These are phyloP conservation scores for Heliamphora pulchella DNA, from an alignment of 179 eudicot genomes.

Conservation along the genomic window DNA sequence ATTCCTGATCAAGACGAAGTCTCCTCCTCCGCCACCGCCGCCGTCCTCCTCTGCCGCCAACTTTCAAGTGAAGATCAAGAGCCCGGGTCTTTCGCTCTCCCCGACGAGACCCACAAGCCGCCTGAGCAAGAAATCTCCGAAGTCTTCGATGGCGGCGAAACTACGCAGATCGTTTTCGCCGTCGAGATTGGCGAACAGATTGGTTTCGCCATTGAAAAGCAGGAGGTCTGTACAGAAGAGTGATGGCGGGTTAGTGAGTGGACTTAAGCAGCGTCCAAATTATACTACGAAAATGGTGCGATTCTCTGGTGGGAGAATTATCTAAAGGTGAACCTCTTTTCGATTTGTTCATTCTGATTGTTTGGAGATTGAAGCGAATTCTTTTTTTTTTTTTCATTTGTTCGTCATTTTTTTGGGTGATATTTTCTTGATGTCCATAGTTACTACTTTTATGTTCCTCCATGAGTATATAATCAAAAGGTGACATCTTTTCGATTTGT, in stretches of 20 bases:
- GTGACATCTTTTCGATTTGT: background rate
- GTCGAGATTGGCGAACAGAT: constrained; percentile 49
- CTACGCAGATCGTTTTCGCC: constrained; percentile 68
- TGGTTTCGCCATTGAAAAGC: constrained; percentile 66
- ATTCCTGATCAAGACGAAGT: constrained; percentile 59
- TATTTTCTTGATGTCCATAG: constrained; percentile 27
- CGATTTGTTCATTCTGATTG: constrained; percentile 5
- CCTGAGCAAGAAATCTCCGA: constrained; percentile 24
- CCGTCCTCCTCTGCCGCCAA: constrained; percentile 15
- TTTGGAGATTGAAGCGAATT: background rate
- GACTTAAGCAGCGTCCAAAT: constrained; percentile 45
- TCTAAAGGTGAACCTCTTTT: background rate
- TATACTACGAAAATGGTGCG: constrained; percentile 27
- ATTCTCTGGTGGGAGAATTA: constrained; percentile 34
- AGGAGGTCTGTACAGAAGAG: constrained; percentile 37
- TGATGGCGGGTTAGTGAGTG: constrained; percentile 31
- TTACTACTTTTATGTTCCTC: background rate
- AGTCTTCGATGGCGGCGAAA: constrained; percentile 36
- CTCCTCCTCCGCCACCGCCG: constrained; percentile 21
- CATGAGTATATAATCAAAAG: background rate
- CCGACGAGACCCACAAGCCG: constrained; percentile 22
- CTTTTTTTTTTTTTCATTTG: background rate
- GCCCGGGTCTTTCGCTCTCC: constrained; percentile 35
- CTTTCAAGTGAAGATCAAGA: constrained; percentile 47
- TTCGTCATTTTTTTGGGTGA: background rate